Percentiles rank a stretch among this genome's conserved stretches.
Conservation (phyloP, 164 flowering plant species). For the Stephania japonica region DNA sequence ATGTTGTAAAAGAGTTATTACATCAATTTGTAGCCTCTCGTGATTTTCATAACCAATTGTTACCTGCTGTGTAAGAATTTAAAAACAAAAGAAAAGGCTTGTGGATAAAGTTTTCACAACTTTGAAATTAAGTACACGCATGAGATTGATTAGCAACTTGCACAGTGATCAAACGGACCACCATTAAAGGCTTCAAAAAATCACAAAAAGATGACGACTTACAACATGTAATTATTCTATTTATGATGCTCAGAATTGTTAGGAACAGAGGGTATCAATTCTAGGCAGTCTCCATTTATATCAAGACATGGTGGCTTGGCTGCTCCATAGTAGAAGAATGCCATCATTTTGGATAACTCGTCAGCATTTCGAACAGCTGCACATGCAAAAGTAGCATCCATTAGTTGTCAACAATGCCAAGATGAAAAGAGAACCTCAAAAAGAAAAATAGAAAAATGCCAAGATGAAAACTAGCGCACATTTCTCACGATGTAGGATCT, state of each 20-base stretch:
- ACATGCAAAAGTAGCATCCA: conserved; percentile 4
- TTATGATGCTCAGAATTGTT: conserved; percentile 3
- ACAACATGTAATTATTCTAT: background rate
- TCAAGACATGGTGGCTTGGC: conserved; percentile 67
- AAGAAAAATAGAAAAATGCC: background rate
- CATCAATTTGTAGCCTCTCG: too few relatives aligned
- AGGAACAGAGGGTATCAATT: conserved; percentile 52
- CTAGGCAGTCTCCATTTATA: conserved; percentile 27
- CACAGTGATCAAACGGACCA: too few relatives aligned
- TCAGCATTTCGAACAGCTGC: conserved; percentile 65
- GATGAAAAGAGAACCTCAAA: background rate
- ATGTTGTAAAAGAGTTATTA: too few relatives aligned
- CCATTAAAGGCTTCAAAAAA: too few relatives aligned
- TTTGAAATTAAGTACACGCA: too few relatives aligned
- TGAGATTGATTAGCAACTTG: too few relatives aligned
- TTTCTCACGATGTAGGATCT: conserved; percentile 77
- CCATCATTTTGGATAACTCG: conserved; percentile 89
- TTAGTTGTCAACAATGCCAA: background rate
- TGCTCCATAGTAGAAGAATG: conserved; percentile 87
- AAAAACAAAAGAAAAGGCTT: too few relatives aligned
- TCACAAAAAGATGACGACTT: too few relatives aligned
- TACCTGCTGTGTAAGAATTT: too few relatives aligned
- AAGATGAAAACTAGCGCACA: conserved; percentile 29
- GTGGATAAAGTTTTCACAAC: too few relatives aligned
- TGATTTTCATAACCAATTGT: too few relatives aligned